These are phyloP conservation scores for Lecanicillium sp. DNA, from an alignment of 2,329 filamentous ascomycete genomes.

Conservation along the genomic window DNA sequence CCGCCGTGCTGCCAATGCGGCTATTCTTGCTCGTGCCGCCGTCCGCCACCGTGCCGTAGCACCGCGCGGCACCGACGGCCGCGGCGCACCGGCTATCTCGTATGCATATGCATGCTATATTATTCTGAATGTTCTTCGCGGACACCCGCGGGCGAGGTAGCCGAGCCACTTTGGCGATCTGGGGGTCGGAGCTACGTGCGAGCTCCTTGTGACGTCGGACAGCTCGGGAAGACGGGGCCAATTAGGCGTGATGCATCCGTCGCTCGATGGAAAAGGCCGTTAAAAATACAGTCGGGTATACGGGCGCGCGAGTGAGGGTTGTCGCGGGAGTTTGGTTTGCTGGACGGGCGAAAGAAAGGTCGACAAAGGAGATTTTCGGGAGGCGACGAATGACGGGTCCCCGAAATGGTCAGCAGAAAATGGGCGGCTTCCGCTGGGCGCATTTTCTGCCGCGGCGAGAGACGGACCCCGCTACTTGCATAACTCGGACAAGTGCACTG, in stretches of 20 bases:
- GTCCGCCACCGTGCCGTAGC: constrained; percentile 25
- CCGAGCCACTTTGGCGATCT: constrained; percentile 27
- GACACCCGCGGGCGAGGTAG: constrained; percentile 37
- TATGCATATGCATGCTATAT: constrained; percentile 31
- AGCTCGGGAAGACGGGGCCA: neutral
- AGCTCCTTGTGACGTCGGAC: constrained; percentile 4
- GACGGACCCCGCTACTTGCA: constrained; percentile 10
- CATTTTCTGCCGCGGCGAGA: neutral
- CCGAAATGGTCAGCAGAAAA: constrained; percentile 11
- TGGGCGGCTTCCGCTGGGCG: neutral
- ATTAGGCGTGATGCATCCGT: neutral
- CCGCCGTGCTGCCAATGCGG: neutral
- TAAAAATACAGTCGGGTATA: neutral
- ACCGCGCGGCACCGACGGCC: constrained; percentile 31
- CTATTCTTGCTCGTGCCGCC: constrained; percentile 19
- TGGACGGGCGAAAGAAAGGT: neutral
- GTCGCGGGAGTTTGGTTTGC: neutral
- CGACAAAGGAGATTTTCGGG: constrained; percentile 5
- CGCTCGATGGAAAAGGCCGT: neutral
- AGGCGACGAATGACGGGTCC: constrained; percentile 7
- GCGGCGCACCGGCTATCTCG: constrained; percentile 31
- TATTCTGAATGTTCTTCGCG: constrained; percentile 35
- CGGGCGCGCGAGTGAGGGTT: neutral
- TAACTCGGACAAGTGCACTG: constrained; percentile 6
- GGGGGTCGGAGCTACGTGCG: constrained; percentile 12